Conservation (phyloP, 2,329 filamentous ascomycete species). For the Sporothrix euskadiensis region DNA sequence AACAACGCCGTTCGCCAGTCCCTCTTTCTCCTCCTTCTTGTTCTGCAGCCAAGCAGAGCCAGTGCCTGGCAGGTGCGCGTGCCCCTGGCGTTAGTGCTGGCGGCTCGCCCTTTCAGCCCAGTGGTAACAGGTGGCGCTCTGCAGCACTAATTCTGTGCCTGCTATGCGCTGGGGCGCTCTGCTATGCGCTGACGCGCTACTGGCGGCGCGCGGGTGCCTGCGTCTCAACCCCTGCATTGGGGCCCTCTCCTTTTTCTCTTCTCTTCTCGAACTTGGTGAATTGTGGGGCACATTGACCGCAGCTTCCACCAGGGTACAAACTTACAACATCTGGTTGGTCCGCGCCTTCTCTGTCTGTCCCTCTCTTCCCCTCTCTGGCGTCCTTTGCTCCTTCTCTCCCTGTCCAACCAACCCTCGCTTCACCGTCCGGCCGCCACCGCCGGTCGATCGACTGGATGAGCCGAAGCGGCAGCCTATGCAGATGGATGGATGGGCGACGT, state of each 20-base stretch:
- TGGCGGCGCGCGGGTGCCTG: conserved; percentile 15
- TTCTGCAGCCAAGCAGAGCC: conserved; percentile 17
- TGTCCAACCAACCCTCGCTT: conserved; percentile 14
- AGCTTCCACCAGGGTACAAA: background rate
- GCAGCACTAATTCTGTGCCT: background rate
- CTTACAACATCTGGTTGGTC: conserved; percentile 9
- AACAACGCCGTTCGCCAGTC: conserved; percentile 1
- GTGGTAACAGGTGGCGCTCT: conserved; percentile 1
- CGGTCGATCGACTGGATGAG: conserved; percentile 18
- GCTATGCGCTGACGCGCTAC: conserved; percentile 33
- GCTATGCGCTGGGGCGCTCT: conserved; percentile 6
- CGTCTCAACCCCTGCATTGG: conserved; percentile 27
- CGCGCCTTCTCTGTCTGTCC: background rate
- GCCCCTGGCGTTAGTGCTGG: background rate
- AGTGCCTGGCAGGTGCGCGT: conserved; percentile 17
- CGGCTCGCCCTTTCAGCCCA: background rate
- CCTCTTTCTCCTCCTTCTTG: background rate
- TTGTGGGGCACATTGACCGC: background rate
- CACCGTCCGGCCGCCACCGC: background rate
- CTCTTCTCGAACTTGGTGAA: background rate
- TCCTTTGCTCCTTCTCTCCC: background rate
- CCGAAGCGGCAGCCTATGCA: conserved; percentile 10
- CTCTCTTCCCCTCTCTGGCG: background rate
- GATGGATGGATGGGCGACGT: background rate
- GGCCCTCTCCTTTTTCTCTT: conserved; percentile 14